These are phyloP conservation scores for Dactylellina parvicollis DNA, from an alignment of 2,329 filamentous ascomycete species.

Conservation along the genomic window DNA sequence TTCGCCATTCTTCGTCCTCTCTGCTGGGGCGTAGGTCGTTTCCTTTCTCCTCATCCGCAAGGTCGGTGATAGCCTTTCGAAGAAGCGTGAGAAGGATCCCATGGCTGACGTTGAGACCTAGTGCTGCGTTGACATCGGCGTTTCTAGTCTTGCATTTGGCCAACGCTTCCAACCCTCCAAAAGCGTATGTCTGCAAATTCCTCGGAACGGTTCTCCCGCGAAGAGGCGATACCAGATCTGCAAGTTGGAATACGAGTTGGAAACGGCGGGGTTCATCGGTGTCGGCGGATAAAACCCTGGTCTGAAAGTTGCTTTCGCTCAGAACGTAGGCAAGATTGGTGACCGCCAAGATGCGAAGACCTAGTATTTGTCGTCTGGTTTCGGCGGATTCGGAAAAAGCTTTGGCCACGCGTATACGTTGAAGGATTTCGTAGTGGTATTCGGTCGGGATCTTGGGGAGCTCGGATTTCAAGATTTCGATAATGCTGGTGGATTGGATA, in stretches of 20 bases:
- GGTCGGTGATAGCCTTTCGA: slow-evolving; percentile 85
- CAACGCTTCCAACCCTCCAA: slow-evolving; percentile 85
- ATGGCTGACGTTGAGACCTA: slow-evolving; percentile 95
- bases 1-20: slow-evolving; percentile 87
- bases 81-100: slow-evolving; percentile 93
- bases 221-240: slow-evolving; percentile 77
- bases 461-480: slow-evolving; percentile 68
- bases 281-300: slow-evolving; percentile 86
- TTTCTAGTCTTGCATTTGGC: slow-evolving; percentile 79
- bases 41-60: slow-evolving; percentile 71
- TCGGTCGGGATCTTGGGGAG: slow-evolving; percentile 75
- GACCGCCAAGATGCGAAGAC: slow-evolving; percentile 83
- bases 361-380: slow-evolving; percentile 78
- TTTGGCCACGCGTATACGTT: slow-evolving; percentile 83
- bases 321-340: slow-evolving; percentile 92
- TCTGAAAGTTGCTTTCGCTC: slow-evolving; percentile 80
- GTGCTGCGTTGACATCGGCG: slow-evolving; percentile 83
- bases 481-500: slow-evolving; percentile 67
- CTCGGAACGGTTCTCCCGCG: slow-evolving; percentile 69
- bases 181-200: slow-evolving; percentile 81
- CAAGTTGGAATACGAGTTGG: slow-evolving; percentile 90
- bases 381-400: slow-evolving; percentile 74
- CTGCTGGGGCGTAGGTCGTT: slow-evolving; percentile 69
- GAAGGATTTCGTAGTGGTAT: slow-evolving; percentile 83
- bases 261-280: slow-evolving; percentile 86